Evolutionary conservation across 163 green algal genomes (phyloP), one percentile per base, ranked within the genome.

Genomic region (Scenedesmus sp.): DNA sequence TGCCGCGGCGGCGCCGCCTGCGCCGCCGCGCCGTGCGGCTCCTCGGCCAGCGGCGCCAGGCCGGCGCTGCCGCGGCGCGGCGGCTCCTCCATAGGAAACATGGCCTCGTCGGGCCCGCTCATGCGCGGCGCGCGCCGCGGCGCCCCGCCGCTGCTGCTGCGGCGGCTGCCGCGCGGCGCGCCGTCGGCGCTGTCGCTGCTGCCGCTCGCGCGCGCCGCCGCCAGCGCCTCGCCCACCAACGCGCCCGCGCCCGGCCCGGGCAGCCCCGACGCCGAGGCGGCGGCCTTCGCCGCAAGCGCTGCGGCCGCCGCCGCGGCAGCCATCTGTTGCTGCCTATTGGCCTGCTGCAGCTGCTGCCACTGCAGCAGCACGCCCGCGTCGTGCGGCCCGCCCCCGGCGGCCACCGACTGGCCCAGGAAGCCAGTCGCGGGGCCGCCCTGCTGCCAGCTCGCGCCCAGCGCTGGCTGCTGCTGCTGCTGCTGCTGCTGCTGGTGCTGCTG

Each of bases 81-180:
- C 4, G 48, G 33, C 44, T 77, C 69, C 39, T 77, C 69, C 69
- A 77, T 77, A 0, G 45, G n/a, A 50, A 77, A 77, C 54, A 77
- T 77, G 28, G 45, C 51, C 13, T 67, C 69, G 66, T 77, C 69
- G 17, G 69, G 36, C 44, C 69, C 66, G 54, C 69, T 77, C 11
- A 66, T 53, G 5, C 69, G 53, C 53, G 36, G 39, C 39, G 39
- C 39, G 39, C 28, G 66, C 2, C 47, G 18, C 1, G 18, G 48
- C 31, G 58, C 36, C 29, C 66, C 50, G 42, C 48, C 63, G 67
- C 67, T 76, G 67, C 48, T 76, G 67, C 63, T 64, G 33, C 67
- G 34, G 63, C 63, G 7, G 44, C 63, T 4, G 44, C 63, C 28
- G n/a, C 14, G 1, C 63, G 26, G 39, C 42, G 1, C 42, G 44